Evolutionary conservation across 345 rosid species (phyloP), one percentile per base, ranked within the genome.

Genomic region (Euphorbia tirucalli): DNA sequence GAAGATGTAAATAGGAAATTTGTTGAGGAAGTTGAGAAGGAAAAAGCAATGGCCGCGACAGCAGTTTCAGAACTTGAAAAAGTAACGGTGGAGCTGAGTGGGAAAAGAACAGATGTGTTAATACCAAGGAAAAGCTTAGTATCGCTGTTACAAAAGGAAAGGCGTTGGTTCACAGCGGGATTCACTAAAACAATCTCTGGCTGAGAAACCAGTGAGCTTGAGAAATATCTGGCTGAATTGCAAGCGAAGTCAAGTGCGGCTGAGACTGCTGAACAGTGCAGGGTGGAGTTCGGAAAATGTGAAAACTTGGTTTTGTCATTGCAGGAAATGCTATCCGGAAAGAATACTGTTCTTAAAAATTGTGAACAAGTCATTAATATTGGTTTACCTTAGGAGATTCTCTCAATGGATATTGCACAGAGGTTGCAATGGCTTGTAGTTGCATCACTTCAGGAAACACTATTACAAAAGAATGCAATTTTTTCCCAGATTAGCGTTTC

Each of bases 111-210:
- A 89, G 87, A 79, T 89, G 84, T 81, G 74, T 85, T 82, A 89
- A 84, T 81, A 83, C 96, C 39, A 94, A 92, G 78, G 98, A 94
- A 81, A 94, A 94, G 83, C 96, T 94, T 73, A 85, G 90, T 78
- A 80, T 94, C 90, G 98, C 98, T 15, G 98, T 94, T 68, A 89
- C 96, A 9, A 94, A 89, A 78, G 98, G 98, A 30, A 94, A 94
- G 82, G 93, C 95, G 30, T 74, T 94, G 86, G 92, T 94, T 80
- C 98, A 94, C 90, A 85, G 71, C 87, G 97, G 48, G 98, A 91
- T 73, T 87, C 84, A 6, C 82, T 94, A 75, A 91, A 87, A 88
- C 92, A 83, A 68, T 82, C 93, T 71, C 78, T 94, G 70, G 87
- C 88, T 35, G 92, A 85, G 64, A 91, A 83, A 76, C 85, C 11